Evolutionary conservation across 164 flowering plant species (phyloP), one percentile per base, ranked within the genome.

Genomic region (Warburgia ugandensis): DNA sequence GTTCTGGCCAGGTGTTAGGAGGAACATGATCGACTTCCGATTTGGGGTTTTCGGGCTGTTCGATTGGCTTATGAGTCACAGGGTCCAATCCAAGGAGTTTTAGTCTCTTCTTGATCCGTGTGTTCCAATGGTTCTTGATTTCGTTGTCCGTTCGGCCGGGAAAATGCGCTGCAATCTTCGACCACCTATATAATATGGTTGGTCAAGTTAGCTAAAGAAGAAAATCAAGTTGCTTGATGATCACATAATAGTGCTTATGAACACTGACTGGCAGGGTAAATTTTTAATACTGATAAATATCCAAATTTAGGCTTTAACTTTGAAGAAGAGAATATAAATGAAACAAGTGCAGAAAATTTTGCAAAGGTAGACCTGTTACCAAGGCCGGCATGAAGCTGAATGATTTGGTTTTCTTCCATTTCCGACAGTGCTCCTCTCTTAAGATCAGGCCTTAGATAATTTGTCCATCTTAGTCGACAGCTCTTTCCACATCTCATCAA

Each of bases 71-170:
- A 65, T 78, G 85, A 10, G 85, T 77, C 47, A 59, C 49, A 27
- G 87, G 83, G 68, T 80, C 92, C 48, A 78, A 1, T 1, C 86
- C 87, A 37, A 67, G 73, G 1, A 42, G 69, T 63, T 67, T 77
- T 11, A 83, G 45, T 49, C 67, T 65, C 68, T 78, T 83, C 77
- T 83, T 83, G 62, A 83, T 80, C 59, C 74, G 35, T 8, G 86
- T 80, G 36, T 83, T 83, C 91, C 91, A 80, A 37, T 83, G 82
- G 64, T 83, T 83, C 68, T 83, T 83, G 61, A 83, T 83, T 62
- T 83, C 91, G 43, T 83, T 80, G 29, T 83, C 86, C 0, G 91
- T 83, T 0, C 91, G 75, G 3, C 91, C 91, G 5, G 81, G 81
- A 51, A 83, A 75, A 68, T 83, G 80, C 0, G 75, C 54, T 1